Base-by-base conservation (phyloP, 768 basidiomycete species). In the Leccinum incarnatum region DNA sequence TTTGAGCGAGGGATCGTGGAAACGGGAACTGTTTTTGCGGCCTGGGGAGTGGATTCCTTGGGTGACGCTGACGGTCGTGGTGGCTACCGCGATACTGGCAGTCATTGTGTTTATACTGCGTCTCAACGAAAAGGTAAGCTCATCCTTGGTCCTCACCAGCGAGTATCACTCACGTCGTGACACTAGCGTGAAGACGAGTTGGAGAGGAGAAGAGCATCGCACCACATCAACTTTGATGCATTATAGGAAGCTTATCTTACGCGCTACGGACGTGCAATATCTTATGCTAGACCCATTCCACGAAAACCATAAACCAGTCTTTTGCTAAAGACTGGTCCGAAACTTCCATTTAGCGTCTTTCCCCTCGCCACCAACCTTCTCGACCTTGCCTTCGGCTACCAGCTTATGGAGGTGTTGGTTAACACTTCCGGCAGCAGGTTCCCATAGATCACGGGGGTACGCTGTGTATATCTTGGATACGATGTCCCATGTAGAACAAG, bases 31-130 rank as follows among this genome's bases (percentile, higher is more conserved):
- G 61, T 99, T 93, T 70, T 76, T 99, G 64, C 77, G 94, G 30
- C 97, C 97, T 3, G 97, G 97, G 17, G 90, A 93, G 67, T 99
- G 95, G 95, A 94, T 98, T 60, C 93, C 94, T 2, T 95, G 89
- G 92, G 97, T 99, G 14, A 95, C 90, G n/a, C 75, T 93, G 42
- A 92, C 91, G 0, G 88, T 96, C 0, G 76, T 96, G 8, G 84
- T 81, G 3, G 84, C 88, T 12, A 92, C 88, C 53, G 67, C 83
- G 10, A 67, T 93, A 47, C 74, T 99, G 47, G 93, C 89, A 1
- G 75, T 86, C 9, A 91, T 96, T 54, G 93, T 96, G 42, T 81
- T 95, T 36, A 83, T 92, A 48, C 71, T 99, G 69, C 94, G 96
- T 78, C 69, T 94, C 66, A 93, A 87, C 65, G 97, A 99, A 72